These are phyloP conservation scores for Fonsecaea pugnacius DNA, from an alignment of 2,329 filamentous ascomycete species.

Conservation along the genomic window DNA sequence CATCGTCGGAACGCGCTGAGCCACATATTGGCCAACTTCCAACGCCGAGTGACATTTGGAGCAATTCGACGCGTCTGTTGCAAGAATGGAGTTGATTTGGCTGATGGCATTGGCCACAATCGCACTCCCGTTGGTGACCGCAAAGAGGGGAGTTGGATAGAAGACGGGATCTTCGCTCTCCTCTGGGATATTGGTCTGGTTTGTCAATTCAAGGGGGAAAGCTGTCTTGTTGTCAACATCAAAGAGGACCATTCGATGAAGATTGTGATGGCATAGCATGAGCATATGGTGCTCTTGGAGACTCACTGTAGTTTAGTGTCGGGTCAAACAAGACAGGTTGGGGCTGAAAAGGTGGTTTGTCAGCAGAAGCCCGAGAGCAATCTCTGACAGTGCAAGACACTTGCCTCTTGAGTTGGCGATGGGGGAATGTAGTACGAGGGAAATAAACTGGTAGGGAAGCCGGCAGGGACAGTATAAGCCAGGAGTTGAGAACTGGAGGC, in stretches of 20 bases:
- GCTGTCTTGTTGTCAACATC: conserved; percentile 31
- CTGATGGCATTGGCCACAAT: conserved; percentile 43
- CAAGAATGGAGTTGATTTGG: conserved; percentile 54
- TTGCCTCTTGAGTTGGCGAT: conserved; percentile 34
- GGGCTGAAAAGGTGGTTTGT: conserved; percentile 43
- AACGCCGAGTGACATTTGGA: conserved; percentile 59
- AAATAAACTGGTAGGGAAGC: conserved; percentile 36
- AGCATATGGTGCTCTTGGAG: neutral
- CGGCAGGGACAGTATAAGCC: conserved; percentile 33
- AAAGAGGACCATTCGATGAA: neutral
- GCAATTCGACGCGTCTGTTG: conserved; percentile 51
- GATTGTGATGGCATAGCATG: neutral
- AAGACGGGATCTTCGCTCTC: conserved; percentile 56
- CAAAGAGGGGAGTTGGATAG: conserved; percentile 54
- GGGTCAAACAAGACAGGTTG: conserved; percentile 60
- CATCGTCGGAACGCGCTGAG: conserved; percentile 53
- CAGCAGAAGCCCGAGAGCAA: neutral
- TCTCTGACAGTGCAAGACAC: neutral
- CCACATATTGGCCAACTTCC: conserved; percentile 56
- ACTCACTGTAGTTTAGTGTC: conserved; percentile 53
- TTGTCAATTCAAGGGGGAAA: conserved; percentile 59
- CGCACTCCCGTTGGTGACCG: conserved; percentile 45
- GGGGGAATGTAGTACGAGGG: conserved; percentile 36
- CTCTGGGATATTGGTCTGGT: conserved; percentile 57
- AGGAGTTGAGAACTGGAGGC: conserved; percentile 13